Percentiles rank a stretch among this genome's conserved stretches.
Conservation (phyloP, 257 asterid genomes). For the Verbascum thapsus region DNA sequence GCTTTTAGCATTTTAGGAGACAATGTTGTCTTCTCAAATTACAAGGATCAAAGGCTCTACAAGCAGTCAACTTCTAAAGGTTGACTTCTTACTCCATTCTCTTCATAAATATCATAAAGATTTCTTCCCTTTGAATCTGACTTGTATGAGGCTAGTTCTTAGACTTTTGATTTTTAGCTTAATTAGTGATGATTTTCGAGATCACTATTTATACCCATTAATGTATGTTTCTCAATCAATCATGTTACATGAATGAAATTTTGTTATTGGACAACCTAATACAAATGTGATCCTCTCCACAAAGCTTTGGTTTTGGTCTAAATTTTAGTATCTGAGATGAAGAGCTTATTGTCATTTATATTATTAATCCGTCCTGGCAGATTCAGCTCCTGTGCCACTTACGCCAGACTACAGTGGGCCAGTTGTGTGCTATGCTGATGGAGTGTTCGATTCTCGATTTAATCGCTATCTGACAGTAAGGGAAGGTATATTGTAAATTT, state of each 20-base stretch:
- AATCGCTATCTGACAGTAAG: conserved; percentile 73
- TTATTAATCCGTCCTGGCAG: conserved; percentile 43
- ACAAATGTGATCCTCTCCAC: background rate
- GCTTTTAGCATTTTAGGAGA: conserved; percentile 71
- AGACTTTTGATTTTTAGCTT: background rate
- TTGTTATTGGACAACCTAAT: background rate
- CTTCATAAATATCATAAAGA: conserved; percentile 9
- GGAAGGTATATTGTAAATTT: conserved; percentile 62
- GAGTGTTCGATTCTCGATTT: conserved; percentile 78
- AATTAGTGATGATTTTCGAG: background rate
- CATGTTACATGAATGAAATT: background rate
- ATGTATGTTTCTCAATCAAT: conserved; percentile 5
- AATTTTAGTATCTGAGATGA: conserved; percentile 21
- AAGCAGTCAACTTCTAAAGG: conserved; percentile 70
- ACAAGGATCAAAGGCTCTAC: conserved; percentile 88
- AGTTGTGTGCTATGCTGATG: conserved; percentile 84
- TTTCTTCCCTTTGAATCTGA: background rate
- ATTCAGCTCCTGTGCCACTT: conserved; percentile 74
- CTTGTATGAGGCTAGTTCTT: background rate
- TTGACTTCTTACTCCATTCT: conserved; percentile 24
- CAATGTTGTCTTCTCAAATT: conserved; percentile 73
- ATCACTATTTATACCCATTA: background rate
- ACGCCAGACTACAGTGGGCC: conserved; percentile 85
- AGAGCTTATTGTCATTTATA: conserved; percentile 15
- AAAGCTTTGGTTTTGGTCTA: background rate